A percentile compares a stretch with the other conserved stretches of the same genome.
Conservation (phyloP, 768 basidiomycete species). For the Kwoniella dejecticola region DNA sequence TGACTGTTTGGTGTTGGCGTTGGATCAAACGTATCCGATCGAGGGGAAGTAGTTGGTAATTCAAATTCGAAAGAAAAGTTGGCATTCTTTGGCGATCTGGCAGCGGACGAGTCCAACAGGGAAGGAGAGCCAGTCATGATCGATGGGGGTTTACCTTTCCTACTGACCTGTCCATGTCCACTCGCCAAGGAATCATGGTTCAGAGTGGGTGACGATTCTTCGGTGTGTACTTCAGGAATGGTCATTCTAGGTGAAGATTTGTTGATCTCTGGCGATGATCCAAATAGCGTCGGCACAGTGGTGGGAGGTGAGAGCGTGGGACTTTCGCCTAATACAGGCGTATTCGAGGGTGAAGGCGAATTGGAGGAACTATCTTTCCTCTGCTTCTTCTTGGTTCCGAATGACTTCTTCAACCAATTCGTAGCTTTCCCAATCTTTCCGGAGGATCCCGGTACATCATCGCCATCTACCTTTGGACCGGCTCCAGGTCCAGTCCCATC, state of each 20-base stretch:
- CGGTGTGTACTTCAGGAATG: slow-evolving; percentile 4
- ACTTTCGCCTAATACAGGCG: slow-evolving; percentile 13
- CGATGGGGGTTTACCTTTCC: slow-evolving; percentile 29
- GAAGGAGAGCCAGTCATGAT: slow-evolving; percentile 28
- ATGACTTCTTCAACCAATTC: slow-evolving; percentile 53
- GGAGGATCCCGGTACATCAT: slow-evolving; percentile 6
- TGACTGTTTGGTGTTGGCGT: no score
- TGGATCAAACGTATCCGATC: slow-evolving; percentile 53
- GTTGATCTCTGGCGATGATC: not conserved
- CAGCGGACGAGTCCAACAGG: not conserved
- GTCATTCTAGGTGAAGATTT: slow-evolving; percentile 7
- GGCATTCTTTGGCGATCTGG: slow-evolving; percentile 4
- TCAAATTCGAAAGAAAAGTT: slow-evolving; percentile 53
- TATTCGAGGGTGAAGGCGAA: slow-evolving; percentile 12
- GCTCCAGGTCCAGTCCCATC: not conserved
- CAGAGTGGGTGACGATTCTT: slow-evolving; percentile 1
- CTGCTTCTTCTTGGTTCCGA: slow-evolving; percentile 48
- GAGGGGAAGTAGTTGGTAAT: slow-evolving; percentile 50
- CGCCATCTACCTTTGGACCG: not conserved
- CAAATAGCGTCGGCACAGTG: not conserved
- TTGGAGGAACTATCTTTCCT: slow-evolving; percentile 23
- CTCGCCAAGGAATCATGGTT: not conserved
- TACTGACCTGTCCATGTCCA: not conserved
- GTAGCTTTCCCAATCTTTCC: slow-evolving; percentile 37
- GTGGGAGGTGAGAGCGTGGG: no score